Base-by-base conservation (phyloP, 257 asterid species). In the Cordia subcordata region DNA sequence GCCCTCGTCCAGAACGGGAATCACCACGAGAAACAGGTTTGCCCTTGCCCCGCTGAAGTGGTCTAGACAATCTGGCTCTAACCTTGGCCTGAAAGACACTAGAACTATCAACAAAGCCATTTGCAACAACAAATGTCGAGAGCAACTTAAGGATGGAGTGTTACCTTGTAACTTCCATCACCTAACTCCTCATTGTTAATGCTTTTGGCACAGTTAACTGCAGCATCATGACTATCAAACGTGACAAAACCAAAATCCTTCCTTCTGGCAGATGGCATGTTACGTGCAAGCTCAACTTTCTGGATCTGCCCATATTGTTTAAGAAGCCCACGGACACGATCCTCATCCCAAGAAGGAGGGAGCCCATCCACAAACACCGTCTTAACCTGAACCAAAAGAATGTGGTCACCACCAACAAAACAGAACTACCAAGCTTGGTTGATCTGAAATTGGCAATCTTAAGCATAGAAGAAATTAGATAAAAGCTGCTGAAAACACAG, bases 201-300 rank as follows among this genome's bases (percentile, higher is more conserved):
- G 72, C 81, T 71, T 79, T 89, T 89, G 42, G 96, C 96, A 61
- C 99, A 93, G 51, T 80, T 75, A 42, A 89, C 86, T 14, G 97
- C 99, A 35, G 96, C 88, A 59, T 93, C 97, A 61, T 93, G 99
- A 60, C 82, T 68, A 68, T 75, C 91, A 65, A 93, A 93, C 5
- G 95, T 81, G 21, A 93, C 97, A 57, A 93, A 93, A 59, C 99
- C 99, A 64, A 93, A 93, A 75, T 93, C 99, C 76, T 81, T 93
- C 76, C 99, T 81, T 85, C 87, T 85, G 50, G 99, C 99, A 12
- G 99, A 82, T 58, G 99, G 95, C 99, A 93, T 93, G 68, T 93
- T 86, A 33, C 96, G 86, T 38, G 97, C 97, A 67, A 93, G 96
- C 83, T 88, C 97, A 74, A 89, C 77, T 50, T 86, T 88, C 77